Percentiles rank a stretch among this genome's conserved stretches.
Evolutionary conservation across 2,329 filamentous ascomycete species (phyloP).

Genomic region (Xylaria sp.): DNA sequence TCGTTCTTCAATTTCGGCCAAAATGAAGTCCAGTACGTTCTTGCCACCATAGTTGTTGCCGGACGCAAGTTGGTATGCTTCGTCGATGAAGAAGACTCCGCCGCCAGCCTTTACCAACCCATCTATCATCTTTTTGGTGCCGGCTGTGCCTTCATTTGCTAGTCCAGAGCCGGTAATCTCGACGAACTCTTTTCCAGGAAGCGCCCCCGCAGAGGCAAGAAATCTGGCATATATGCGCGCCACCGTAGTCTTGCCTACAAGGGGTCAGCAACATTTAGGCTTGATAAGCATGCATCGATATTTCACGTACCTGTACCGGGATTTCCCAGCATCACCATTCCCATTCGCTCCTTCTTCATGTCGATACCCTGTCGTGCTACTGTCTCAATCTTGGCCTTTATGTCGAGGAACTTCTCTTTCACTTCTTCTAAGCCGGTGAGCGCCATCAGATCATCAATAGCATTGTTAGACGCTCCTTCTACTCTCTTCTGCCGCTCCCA

Average conservation of each 20-base stretch:
- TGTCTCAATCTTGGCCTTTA: conserved; percentile 63
- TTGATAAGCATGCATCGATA: not conserved
- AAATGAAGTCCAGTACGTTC: conserved; percentile 71
- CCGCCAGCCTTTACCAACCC: conserved; percentile 64
- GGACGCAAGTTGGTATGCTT: conserved; percentile 75
- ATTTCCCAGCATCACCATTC: conserved; percentile 57
- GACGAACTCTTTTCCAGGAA: conserved; percentile 65
- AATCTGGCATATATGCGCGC: conserved; percentile 73
- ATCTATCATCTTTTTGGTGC: conserved; percentile 62
- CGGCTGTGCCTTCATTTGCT: conserved; percentile 64
- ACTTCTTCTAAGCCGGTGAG: conserved; percentile 67
- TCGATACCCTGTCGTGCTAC: conserved; percentile 54
- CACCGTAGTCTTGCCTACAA: conserved; percentile 73
- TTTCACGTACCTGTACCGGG: conserved; percentile 61
- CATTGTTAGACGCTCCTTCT: conserved; percentile 53
- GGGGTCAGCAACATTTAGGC: not conserved
- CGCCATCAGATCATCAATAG: conserved; percentile 60
- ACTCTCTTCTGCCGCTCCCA: conserved; percentile 57
- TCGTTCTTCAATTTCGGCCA: conserved; percentile 75
- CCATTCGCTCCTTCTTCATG: conserved; percentile 57
- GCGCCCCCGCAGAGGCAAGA: conserved; percentile 63
- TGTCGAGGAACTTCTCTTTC: conserved; percentile 59
- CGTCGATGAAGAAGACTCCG: conserved; percentile 78
- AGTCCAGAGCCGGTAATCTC: conserved; percentile 73
- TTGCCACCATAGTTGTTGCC: conserved; percentile 55